Evolutionary conservation across 495 filamentous ascomycete genomes (phyloP).

Genomic region (Saxophila tyrrhenica): DNA sequence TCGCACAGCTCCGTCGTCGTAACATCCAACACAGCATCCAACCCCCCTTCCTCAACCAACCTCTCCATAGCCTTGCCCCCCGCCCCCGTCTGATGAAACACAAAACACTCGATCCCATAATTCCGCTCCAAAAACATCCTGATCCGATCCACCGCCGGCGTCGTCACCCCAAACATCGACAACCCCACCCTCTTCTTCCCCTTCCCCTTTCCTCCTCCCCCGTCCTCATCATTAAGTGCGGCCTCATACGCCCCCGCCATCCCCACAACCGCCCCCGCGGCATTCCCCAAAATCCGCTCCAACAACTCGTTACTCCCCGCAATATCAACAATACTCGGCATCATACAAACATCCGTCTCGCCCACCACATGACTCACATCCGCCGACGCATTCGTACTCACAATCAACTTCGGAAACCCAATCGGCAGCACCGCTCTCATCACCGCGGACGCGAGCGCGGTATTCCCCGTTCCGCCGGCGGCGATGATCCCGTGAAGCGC

Average conservation of each 20-base stretch:
- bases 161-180: slow-evolving; percentile 69
- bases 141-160: slow-evolving; percentile 43
- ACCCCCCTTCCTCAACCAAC: slow-evolving; percentile 37
- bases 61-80: slow-evolving; percentile 60
- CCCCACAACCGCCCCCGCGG: slow-evolving; percentile 45
- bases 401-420: slow-evolving; percentile 58
- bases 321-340: slow-evolving; percentile 60
- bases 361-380: slow-evolving; percentile 47
- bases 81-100: slow-evolving; percentile 59
- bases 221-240: neutral
- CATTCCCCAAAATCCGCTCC: slow-evolving; percentile 45
- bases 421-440: slow-evolving; percentile 50
- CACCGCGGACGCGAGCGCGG: slow-evolving; percentile 41
- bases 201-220: slow-evolving; percentile 4
- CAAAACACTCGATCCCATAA: slow-evolving; percentile 42
- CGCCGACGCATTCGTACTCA: slow-evolving; percentile 55
- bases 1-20: slow-evolving; percentile 61
- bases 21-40: slow-evolving; percentile 55
- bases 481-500: slow-evolving; percentile 45
- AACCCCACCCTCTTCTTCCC: slow-evolving; percentile 43
- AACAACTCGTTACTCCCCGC: slow-evolving; percentile 51
- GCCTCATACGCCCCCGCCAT: slow-evolving; percentile 40
- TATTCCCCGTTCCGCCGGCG: slow-evolving; percentile 49
- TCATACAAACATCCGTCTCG: slow-evolving; percentile 56
- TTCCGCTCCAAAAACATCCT: slow-evolving; percentile 34